phyloP scores from a whole-genome alignment of 257 asterid genomes.

The Haberlea rhodopensis region DNA sequence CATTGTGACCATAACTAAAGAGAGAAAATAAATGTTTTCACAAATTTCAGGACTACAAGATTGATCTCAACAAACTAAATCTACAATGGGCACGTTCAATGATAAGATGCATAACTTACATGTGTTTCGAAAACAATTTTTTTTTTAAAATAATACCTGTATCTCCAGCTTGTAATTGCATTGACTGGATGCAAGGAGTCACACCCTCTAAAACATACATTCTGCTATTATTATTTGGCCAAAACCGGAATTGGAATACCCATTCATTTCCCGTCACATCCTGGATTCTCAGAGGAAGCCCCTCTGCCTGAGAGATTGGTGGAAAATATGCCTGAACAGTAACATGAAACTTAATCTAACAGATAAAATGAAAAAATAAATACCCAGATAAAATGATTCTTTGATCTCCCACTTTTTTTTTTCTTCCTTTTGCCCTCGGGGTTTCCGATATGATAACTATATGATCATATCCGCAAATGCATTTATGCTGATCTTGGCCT shows the following conservation, averaged over 20 bases:
- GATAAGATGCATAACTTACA: neutral
- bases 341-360: conserved; percentile 19
- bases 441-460: neutral
- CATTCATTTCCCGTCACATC: conserved; percentile 97
- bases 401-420: neutral
- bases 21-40: neutral
- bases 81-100: neutral
- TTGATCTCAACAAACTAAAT: neutral
- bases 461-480: neutral
- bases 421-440: neutral
- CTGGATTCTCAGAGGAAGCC: conserved; percentile 97
- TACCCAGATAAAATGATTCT: neutral
- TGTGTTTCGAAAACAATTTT: conserved; percentile 11
- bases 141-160: conserved; percentile 55
- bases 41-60: neutral
- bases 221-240: conserved; percentile 98
- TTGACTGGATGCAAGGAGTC: conserved; percentile 95
- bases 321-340: conserved; percentile 90
- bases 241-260: conserved; percentile 92
- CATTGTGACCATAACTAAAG: neutral
- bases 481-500: neutral
- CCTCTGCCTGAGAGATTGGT: conserved; percentile 93
- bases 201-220: conserved; percentile 98
- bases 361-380: conserved; percentile 1
- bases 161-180: conserved; percentile 98